Conservation (phyloP, 192 early-diverging fungal genomes). For the Physocladia obscura region DNA sequence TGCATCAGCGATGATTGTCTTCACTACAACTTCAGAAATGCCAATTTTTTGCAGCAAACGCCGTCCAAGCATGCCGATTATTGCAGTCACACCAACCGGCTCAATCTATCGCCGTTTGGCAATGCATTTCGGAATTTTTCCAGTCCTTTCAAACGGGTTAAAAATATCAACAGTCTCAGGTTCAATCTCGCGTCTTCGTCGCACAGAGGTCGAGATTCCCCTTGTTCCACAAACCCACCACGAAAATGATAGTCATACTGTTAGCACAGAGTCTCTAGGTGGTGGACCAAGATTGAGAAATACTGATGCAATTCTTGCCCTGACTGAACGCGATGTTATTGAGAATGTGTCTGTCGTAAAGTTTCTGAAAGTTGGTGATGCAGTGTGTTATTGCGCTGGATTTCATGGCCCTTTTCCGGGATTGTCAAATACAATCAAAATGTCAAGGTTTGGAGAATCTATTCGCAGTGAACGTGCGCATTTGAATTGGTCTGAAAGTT, state of each 20-base stretch:
- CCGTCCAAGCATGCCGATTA: conserved; percentile 41
- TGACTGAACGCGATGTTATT: conserved; percentile 47
- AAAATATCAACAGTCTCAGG: conserved; percentile 4
- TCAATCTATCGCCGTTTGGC: conserved; percentile 43
- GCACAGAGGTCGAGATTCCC: conserved; percentile 7
- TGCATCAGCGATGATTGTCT: conserved; percentile 48
- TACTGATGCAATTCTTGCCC: conserved; percentile 51
- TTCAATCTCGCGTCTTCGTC: not conserved
- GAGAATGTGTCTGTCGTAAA: conserved; percentile 1
- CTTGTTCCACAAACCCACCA: not conserved
- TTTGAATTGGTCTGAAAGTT: conserved; percentile 8
- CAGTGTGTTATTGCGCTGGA: conserved; percentile 52
- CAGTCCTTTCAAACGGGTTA: conserved; percentile 37
- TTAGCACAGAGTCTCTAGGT: not conserved
- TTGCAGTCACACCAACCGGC: conserved; percentile 48
- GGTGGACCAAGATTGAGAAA: conserved; percentile 15
- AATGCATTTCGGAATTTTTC: conserved; percentile 44
- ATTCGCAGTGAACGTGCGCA: conserved; percentile 11
- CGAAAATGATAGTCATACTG: not conserved
- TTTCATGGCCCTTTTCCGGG: conserved; percentile 46
- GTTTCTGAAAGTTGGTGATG: conserved; percentile 35
- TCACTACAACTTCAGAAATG: conserved; percentile 42
- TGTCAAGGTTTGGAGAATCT: conserved; percentile 44
- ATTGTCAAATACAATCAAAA: conserved; percentile 44
- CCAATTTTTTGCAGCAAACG: conserved; percentile 48